Evolutionary conservation across 2,329 filamentous ascomycete genomes (phyloP), one percentile per base, ranked within the genome.

Genomic region (Xylariaceae sp.): DNA sequence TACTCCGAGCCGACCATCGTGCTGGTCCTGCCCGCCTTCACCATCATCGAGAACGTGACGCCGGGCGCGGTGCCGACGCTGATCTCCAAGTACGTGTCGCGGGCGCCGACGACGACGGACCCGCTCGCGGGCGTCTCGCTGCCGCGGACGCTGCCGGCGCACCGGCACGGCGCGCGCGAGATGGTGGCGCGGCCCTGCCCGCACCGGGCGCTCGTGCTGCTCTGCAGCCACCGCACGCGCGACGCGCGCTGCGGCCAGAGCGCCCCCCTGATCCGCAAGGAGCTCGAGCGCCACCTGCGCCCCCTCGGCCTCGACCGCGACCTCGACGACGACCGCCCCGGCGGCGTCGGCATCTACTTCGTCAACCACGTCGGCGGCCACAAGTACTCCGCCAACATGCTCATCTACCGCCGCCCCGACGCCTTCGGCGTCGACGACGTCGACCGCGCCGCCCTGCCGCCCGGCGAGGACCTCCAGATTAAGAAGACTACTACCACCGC

Each of bases 331-430:
- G 87, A 92, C 72, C 79, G 95, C 55, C 91, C 93, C 0, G 93
- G 93, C 10, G 95, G 95, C 12, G 93, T 97, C 5, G 93, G 91
- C 0, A 90, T 99, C 62, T 96, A 96, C 76, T 98, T 97, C 71
- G 96, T 98, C 70, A 93, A 87, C 64, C 95, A 99, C 70, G 92
- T 97, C 2, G 95, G 95, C 23, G 95, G 95, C 0, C 95, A 99
- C 79, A 97, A 97, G 77, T 98, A 96, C 76, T 87, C 88, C 45
- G 95, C 95, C 23, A 99, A 99, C 68, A 86, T 98, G 65, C 90
- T 99, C 79, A 81, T 99, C 1, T 98, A 99, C 73, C 84, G 95
- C 9, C 81, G 82, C 51, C 79, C 77, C 6, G 78, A 85, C 65
- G 79, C 83, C 1, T 86, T 84, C 67, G 82, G 81, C 0, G 65